phyloP scores from a whole-genome alignment of 140 eudicot genomes.

The Flaveria floridana region DNA sequence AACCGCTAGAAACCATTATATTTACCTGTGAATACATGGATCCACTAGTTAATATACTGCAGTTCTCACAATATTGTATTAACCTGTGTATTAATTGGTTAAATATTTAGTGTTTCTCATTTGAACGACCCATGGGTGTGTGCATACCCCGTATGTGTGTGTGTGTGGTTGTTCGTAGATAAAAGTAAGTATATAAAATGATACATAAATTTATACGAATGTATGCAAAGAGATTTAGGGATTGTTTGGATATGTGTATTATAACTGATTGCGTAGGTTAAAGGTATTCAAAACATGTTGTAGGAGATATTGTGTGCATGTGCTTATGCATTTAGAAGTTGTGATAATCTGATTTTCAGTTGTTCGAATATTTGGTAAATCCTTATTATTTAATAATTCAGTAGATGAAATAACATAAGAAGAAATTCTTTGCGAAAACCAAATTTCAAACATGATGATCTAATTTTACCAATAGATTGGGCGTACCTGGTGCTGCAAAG shows the following conservation, averaged over 20 bases:
- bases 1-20: neutral
- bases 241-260: too few species aligned
- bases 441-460: too few species aligned
- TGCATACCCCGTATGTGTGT: neutral
- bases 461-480: too few species aligned
- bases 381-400: too few species aligned
- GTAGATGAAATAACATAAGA: too few species aligned
- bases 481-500: too few species aligned
- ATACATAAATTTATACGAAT: neutral
- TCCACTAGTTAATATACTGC: neutral
- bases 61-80: neutral
- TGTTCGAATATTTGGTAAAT: too few species aligned
- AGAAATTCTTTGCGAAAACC: too few species aligned
- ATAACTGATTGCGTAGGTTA: neutral
- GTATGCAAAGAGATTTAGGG: neutral
- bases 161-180: neutral
- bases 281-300: neutral
- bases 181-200: neutral
- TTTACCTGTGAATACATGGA: neutral
- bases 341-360: too few species aligned
- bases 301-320: neutral
- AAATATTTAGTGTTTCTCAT: neutral
- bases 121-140: neutral
- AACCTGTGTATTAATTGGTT: neutral
- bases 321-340: neutral